Evolutionary conservation across 2,329 filamentous ascomycete species (phyloP), one percentile per base, ranked within the genome.

Genomic region (Beauveria sp.): DNA sequence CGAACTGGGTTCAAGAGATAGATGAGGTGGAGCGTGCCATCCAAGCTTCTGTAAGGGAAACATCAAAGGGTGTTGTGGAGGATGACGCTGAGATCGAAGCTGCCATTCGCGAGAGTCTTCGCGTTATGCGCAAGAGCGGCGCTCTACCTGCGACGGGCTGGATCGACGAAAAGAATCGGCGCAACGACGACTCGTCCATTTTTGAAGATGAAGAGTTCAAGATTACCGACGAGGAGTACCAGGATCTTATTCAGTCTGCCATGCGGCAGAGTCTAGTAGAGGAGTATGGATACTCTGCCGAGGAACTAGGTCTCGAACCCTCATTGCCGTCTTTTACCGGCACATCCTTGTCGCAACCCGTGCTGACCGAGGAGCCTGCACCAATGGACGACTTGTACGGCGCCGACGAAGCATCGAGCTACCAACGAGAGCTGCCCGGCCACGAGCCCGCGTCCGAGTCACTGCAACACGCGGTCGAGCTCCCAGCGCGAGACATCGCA

Each of bases 1-100:
- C 41, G 0, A 60, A 51, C 18, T 47, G n/a, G 16, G 20, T 44
- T 2, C 50, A 46, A 16, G 52, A 48, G 26, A 78, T 84, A 40
- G 78, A 80, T 2, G 87, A 89, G 61, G 81, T 91, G 47, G 89
- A 93, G 69, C 77, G 81, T 47, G 90, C 90, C 1, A 93, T 94
- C 62, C 81, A 80, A 58, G 78, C 79, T 12, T 89, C 88, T 1
- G 87, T 94, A 1, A 76, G 77, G 8, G 82, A 88, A 68, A 91
- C 89, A 0, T 92, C 89, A 0, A 80, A 77, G 1, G 90, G 90
- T 12, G 80, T 93, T 64, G 69, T 79, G 0, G 79, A 84, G 22
- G 88, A 94, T 70, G 91, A 94, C 67, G 80, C 80, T 24, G 78
- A 83, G 62, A 80, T 96, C 53, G 90, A 92, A 69, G 79, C 84